Conservation (phyloP, 148 eudicot genomes). For the Heliamphora exappendiculata region DNA sequence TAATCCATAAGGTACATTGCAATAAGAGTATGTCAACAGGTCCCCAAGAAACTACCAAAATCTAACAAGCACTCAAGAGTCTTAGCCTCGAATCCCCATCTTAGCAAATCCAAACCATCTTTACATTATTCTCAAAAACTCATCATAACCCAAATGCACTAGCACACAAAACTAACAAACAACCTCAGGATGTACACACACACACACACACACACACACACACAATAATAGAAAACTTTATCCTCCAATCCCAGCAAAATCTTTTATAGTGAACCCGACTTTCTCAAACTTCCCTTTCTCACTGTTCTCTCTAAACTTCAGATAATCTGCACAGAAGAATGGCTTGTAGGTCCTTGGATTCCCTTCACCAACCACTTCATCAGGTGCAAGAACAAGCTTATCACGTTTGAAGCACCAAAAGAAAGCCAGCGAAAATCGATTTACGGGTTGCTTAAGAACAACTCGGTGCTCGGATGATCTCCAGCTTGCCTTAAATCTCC, state of each 20-base stretch:
- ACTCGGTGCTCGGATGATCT: slow-evolving; percentile 74
- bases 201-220: neutral
- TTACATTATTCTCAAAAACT: neutral
- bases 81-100: neutral
- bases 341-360: slow-evolving; percentile 48
- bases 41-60: neutral
- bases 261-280: slow-evolving; percentile 59
- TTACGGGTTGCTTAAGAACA: slow-evolving; percentile 33
- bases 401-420: slow-evolving; percentile 87
- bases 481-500: slow-evolving; percentile 73
- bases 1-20: neutral
- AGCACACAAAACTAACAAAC: slow-evolving; percentile 5
- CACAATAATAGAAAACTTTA: neutral
- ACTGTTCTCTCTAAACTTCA: slow-evolving; percentile 55
- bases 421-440: slow-evolving; percentile 66
- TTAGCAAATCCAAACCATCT: neutral
- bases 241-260: slow-evolving; percentile 46
- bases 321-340: slow-evolving; percentile 53
- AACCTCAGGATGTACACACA: neutral
- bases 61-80: neutral
- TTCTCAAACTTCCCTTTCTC: slow-evolving; percentile 63
- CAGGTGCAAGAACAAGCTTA: slow-evolving; percentile 58
- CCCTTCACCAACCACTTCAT: slow-evolving; percentile 67
- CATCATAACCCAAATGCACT: neutral
- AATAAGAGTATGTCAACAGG: neutral